Evolutionary conservation across 2,329 filamentous ascomycete genomes (phyloP), one percentile per base, ranked within the genome.

Genomic region (Penicillium sp.): DNA sequence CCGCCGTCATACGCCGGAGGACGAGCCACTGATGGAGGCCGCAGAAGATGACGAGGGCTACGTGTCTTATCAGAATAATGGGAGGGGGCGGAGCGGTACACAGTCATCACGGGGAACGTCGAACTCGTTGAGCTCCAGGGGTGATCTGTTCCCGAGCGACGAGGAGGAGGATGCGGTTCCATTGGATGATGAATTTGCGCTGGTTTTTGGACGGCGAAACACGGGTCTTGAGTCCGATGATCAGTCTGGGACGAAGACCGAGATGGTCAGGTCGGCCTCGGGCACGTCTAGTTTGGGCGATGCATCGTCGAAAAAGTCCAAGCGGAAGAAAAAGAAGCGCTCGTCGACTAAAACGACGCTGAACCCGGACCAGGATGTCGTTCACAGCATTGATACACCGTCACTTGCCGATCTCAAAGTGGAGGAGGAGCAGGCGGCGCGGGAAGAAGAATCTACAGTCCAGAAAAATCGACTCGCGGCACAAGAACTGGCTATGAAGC

Each of bases 91-190:
- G 53, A 96, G 93, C 75, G 87, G 86, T 49, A 97, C 93, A 1
- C 85, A 87, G 14, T 89, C 86, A 4, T 96, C 92, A 12, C 89
- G 89, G 42, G 89, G 89, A 64, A 96, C 93, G 0, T 90, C 87
- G 31, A 92, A 94, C 72, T 96, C 93, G 5, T 87, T 90, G 64
- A 90, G 93, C 69, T 96, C 92, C 11, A 83, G 94, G 49, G 92
- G 92, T 1, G 94, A 98, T 76, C 80, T 98, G 12, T 95, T 97
- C 66, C 92, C 92, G 0, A 96, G 92, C 69, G 92, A 96, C 69
- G 92, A 96, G 64, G 93, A 96, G 63, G 93, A 96, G 73, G 94
- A 98, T 76, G 94, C 94, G 0, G 86, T 96, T n/a, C 91, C 92
- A 12, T 79, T 98, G 17, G 91, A 94, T 68, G 94, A 97, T 71